Base-by-base conservation (phyloP, 768 basidiomycete genomes). In the Boletus tomentosulus region DNA sequence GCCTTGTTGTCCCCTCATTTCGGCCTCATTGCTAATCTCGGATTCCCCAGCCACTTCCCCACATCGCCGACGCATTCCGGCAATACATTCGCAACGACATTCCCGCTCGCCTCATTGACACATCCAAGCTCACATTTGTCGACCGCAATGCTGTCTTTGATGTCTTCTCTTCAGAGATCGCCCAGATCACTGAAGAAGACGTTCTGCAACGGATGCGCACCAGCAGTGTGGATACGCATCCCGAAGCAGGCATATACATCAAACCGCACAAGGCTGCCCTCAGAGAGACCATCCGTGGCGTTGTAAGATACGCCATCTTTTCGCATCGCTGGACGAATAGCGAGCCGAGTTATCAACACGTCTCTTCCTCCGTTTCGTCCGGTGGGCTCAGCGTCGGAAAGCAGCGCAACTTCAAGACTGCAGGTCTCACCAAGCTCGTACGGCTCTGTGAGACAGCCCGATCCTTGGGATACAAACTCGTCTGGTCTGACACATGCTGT, bases 401-500 rank as follows among this genome's bases (percentile, higher is more conserved):
- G 19, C 38, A 53, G 22, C 54, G 48, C 16, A 39, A 25, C 11
- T 1, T 10, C 42, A 58, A 53, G 48, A 44, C 33, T 0, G 10
- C 34, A 1, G 57, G 67, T 22, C 33, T 55, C 24, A 19, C 24
- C 22, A 65, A 69, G 45, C 62, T 66, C 35, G 25, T 39, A 5
- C 51, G 51, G 11, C 55, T 69, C 13, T 65, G 67, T 24, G 47
- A 61, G 22, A 67, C 51, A 1, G 67, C 63, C 3, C 59, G 54
- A 6, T 16, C 42, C 6, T 37, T 61, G 3, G 62, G 61, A 11
- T 63, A 64, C 35, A 59, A 45, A 15, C 30, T 62, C 10, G 61
- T 60, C 53, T 69, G 68, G 69, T 66, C 62, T 3, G 68, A 71
- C 31, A 63, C 68, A 0, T 70, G 66, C 19, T 71, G 68, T 50